Percentiles rank a stretch among this genome's conserved stretches.
Conservation (phyloP, 306 rosid genomes). For the Dalbergia cultrata region DNA sequence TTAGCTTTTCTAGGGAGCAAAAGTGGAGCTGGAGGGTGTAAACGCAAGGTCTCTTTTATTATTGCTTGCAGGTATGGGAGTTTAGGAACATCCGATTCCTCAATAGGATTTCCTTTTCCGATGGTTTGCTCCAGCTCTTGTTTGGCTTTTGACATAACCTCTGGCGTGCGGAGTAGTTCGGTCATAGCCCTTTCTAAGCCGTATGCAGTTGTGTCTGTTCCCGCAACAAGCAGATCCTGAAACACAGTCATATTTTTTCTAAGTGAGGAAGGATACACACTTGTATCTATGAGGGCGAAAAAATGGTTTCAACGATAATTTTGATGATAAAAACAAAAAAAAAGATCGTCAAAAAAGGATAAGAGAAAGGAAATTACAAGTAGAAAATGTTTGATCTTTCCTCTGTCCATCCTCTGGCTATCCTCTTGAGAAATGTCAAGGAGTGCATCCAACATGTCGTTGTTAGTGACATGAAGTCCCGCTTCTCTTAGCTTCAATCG, state of each 20-base stretch:
- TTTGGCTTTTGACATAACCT: constrained; percentile 50
- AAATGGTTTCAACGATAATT: no score
- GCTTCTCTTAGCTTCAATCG: constrained; percentile 32
- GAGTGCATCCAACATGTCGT: constrained; percentile 49
- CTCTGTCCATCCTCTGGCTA: constrained; percentile 37
- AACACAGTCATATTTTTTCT: not conserved
- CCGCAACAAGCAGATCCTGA: constrained; percentile 48
- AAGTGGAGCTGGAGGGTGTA: not conserved
- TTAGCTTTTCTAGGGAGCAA: not conserved
- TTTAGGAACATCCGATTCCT: constrained; percentile 54
- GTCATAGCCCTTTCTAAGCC: not conserved
- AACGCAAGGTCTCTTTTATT: not conserved
- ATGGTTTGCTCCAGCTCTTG: constrained; percentile 48
- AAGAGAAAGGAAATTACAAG: constrained; percentile 10
- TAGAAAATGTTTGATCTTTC: not conserved
- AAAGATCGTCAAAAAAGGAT: not conserved
- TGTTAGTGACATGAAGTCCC: not conserved
- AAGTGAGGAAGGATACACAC: not conserved
- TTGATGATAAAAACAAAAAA: no score
- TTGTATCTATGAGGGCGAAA: no score
- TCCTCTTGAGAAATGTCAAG: constrained; percentile 39
- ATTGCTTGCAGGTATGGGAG: constrained; percentile 51
- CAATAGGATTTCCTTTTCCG: constrained; percentile 56
- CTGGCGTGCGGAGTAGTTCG: constrained; percentile 45
- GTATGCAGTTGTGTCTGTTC: not conserved